Conservation (phyloP, 2,329 filamentous ascomycete species). For the Diaporthe batatas region DNA sequence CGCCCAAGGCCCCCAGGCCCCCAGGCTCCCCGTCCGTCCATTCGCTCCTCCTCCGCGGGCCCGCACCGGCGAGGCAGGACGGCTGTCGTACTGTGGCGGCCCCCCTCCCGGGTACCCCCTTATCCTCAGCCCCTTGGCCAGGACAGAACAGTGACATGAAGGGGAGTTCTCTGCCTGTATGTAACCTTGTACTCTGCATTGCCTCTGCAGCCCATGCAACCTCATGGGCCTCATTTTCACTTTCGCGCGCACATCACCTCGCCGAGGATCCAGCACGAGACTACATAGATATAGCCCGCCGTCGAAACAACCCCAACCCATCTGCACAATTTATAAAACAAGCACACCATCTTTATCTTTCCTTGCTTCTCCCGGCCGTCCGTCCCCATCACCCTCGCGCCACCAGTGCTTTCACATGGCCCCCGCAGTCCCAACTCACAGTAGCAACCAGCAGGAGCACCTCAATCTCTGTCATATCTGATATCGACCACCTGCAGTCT, state of each 20-base stretch:
- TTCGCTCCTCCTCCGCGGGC: conserved; percentile 4
- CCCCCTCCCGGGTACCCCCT: conserved; percentile 18
- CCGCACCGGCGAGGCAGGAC: conserved; percentile 16
- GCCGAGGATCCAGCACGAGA: conserved; percentile 18
- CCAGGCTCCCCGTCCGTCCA: not conserved
- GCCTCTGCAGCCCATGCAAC: conserved; percentile 35
- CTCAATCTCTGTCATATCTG: conserved; percentile 8
- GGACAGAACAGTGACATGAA: conserved; percentile 21
- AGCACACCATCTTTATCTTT: conserved; percentile 28
- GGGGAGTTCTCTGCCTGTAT: conserved; percentile 16
- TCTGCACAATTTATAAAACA: conserved; percentile 40
- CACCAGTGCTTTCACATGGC: conserved; percentile 27
- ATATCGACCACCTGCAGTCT: conserved; percentile 19
- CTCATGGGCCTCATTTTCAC: conserved; percentile 40
- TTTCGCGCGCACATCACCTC: conserved; percentile 30
- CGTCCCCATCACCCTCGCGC: conserved; percentile 8
- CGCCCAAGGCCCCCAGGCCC: not conserved
- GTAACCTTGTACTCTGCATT: conserved; percentile 31
- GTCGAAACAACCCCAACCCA: conserved; percentile 41
- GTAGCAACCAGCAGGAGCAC: conserved; percentile 1
- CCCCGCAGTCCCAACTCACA: not conserved
- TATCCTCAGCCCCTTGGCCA: conserved; percentile 21
- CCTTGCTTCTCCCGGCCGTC: conserved; percentile 15
- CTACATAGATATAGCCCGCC: conserved; percentile 13
- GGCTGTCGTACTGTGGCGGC: conserved; percentile 25